Percentiles rank a stretch among this genome's conserved stretches.
Conservation (phyloP, 768 basidiomycete genomes). For the Leccinum broughii region DNA sequence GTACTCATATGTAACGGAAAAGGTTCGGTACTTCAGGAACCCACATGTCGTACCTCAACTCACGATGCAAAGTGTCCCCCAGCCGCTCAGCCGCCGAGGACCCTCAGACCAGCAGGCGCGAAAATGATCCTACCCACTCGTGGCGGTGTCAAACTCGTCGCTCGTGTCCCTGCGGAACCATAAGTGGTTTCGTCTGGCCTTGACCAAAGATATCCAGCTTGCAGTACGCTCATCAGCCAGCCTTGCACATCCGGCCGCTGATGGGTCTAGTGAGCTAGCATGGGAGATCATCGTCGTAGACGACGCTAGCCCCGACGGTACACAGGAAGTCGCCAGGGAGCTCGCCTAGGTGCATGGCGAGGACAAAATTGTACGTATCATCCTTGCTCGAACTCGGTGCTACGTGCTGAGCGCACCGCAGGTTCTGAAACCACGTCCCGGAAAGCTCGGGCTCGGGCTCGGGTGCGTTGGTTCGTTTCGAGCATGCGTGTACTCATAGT, state of each 20-base stretch:
- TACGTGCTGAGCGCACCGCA: constrained; percentile 32
- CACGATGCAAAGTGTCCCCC: no score
- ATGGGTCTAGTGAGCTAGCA: constrained; percentile 54
- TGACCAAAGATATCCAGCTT: no score
- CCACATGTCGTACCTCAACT: no score
- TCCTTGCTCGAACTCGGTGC: not conserved
- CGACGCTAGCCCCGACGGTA: constrained; percentile 91
- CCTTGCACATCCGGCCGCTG: constrained; percentile 5
- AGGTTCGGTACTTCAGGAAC: no score
- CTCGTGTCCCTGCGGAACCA: no score
- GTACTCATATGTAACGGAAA: no score
- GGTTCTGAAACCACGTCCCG: constrained; percentile 84
- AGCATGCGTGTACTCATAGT: not conserved
- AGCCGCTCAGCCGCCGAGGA: no score
- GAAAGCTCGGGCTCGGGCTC: constrained; percentile 88
- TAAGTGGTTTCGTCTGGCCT: no score
- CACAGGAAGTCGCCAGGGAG: constrained; percentile 83
- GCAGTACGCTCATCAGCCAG: no score
- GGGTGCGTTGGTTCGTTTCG: constrained; percentile 52
- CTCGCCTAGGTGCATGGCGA: constrained; percentile 79
- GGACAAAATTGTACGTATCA: constrained; percentile 70
- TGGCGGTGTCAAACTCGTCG: no score
- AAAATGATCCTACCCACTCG: no score
- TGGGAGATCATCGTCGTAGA: constrained; percentile 94
- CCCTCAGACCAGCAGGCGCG: no score